Evolutionary conservation across 2,329 filamentous ascomycete species (phyloP).

Genomic region (Thermoascus crustaceus): DNA sequence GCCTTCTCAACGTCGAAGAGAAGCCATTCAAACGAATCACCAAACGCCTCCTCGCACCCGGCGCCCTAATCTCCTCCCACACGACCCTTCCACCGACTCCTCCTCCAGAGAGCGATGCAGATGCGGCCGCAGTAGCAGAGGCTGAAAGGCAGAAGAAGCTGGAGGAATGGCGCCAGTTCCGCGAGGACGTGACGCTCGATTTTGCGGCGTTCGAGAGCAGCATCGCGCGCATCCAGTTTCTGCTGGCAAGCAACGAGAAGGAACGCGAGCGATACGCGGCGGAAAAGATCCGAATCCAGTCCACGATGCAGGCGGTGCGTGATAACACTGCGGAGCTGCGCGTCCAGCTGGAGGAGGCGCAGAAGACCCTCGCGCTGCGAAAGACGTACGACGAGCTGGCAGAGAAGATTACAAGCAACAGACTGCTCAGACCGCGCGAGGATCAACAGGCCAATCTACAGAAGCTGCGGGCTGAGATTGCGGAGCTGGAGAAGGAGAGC

Average conservation of each 20-base stretch:
- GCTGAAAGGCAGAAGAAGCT: slow-evolving; percentile 43
- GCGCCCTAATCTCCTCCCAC: slow-evolving; percentile 52
- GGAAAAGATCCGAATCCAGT: slow-evolving; percentile 70
- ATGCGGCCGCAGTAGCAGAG: slow-evolving; percentile 37
- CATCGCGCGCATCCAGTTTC: slow-evolving; percentile 79
- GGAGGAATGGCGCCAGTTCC: slow-evolving; percentile 58
- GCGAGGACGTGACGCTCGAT: slow-evolving; percentile 77
- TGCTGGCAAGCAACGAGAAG: slow-evolving; percentile 69
- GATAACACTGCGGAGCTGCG: slow-evolving; percentile 66
- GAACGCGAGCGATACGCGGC: slow-evolving; percentile 77
- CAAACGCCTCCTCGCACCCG: slow-evolving; percentile 65
- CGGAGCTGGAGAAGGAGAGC: slow-evolving; percentile 76
- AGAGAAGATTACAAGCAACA: slow-evolving; percentile 75
- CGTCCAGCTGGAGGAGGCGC: slow-evolving; percentile 66
- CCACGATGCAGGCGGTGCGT: slow-evolving; percentile 68
- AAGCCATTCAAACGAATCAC: slow-evolving; percentile 85
- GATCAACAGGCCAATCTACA: slow-evolving; percentile 70
- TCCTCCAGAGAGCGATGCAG: slow-evolving; percentile 50
- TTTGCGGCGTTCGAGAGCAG: slow-evolving; percentile 81
- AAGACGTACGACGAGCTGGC: slow-evolving; percentile 84
- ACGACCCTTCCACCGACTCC: slow-evolving; percentile 56
- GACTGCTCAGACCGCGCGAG: slow-evolving; percentile 70
- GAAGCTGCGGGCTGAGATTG: slow-evolving; percentile 82
- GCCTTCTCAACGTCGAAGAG: slow-evolving; percentile 83
- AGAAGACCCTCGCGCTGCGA: slow-evolving; percentile 65